Evolutionary conservation across 345 rosid species (phyloP).

Genomic region (Brassica nigra): DNA sequence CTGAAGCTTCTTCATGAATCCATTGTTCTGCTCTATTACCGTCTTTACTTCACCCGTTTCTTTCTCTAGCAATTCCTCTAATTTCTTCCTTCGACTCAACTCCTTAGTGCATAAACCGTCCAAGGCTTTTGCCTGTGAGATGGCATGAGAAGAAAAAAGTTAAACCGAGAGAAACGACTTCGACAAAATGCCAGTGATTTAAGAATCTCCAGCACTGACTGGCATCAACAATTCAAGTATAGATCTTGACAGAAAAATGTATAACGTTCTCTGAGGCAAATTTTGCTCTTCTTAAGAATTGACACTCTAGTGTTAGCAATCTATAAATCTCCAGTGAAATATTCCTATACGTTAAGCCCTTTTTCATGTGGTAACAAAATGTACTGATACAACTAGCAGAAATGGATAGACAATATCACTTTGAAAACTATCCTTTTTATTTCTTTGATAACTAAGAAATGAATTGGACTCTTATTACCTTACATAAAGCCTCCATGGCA

Average conservation of each 20-base stretch:
- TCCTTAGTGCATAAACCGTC: slow-evolving; percentile 66
- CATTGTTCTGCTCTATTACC: slow-evolving; percentile 49
- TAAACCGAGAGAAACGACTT: not conserved
- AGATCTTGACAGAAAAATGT: slow-evolving; percentile 7
- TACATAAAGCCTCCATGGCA: slow-evolving; percentile 70
- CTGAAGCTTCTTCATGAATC: slow-evolving; percentile 52
- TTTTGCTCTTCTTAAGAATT: slow-evolving; percentile 9
- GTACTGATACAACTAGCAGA: not conserved
- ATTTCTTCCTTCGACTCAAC: slow-evolving; percentile 59
- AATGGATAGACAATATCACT: not conserved
- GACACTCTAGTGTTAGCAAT: slow-evolving; percentile 10
- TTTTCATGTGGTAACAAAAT: slow-evolving; percentile 2
- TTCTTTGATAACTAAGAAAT: not conserved
- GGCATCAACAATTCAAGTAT: slow-evolving; percentile 4
- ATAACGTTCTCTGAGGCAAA: not conserved
- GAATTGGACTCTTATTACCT: slow-evolving; percentile 42
- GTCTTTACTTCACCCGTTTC: slow-evolving; percentile 55
- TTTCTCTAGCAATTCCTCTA: slow-evolving; percentile 57
- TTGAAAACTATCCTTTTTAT: not conserved
- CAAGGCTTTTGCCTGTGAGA: slow-evolving; percentile 64
- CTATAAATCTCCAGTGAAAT: not conserved
- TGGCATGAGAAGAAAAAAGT: slow-evolving; percentile 3
- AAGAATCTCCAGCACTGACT: not conserved
- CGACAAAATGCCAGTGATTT: slow-evolving; percentile 10
- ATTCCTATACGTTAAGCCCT: not conserved